Percentiles rank a stretch among this genome's conserved stretches.
phyloP scores from a whole-genome alignment of 768 basidiomycete species.

The Chlorophyllum brunneum region DNA sequence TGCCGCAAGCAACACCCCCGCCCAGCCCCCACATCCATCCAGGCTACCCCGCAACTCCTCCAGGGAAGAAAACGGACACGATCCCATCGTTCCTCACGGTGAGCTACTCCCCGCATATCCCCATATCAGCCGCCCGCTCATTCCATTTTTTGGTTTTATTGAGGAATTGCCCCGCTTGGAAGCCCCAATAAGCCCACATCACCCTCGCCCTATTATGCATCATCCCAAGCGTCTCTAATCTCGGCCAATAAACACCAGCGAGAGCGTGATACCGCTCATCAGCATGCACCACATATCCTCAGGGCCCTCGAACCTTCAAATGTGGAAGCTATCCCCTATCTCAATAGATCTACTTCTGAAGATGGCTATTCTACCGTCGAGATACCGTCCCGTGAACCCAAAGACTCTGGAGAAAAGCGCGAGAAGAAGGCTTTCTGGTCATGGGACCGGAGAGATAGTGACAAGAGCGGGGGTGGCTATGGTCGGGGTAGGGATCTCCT shows the following conservation, averaged over 20 bases:
- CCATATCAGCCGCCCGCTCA: too few relatives aligned
- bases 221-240: slow-evolving; percentile 15
- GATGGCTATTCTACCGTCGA: slow-evolving; percentile 25
- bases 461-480: slow-evolving; percentile 33
- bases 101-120: too few relatives aligned
- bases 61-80: not conserved
- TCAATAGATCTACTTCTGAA: slow-evolving; percentile 28
- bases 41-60: not conserved
- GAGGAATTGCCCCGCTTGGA: not conserved
- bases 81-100: not conserved
- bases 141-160: too few relatives aligned
- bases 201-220: not conserved
- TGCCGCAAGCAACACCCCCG: not conserved
- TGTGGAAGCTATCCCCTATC: slow-evolving; percentile 3
- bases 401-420: slow-evolving; percentile 34
- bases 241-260: not conserved
- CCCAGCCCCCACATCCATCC: not conserved
- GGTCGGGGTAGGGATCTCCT: slow-evolving; percentile 25
- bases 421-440: slow-evolving; percentile 59
- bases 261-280: slow-evolving; percentile 23
- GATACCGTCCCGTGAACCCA: slow-evolving; percentile 14
- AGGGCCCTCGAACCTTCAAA: slow-evolving; percentile 56
- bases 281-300: slow-evolving; percentile 58
- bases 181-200: not conserved
- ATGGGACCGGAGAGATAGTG: slow-evolving; percentile 34